Percentiles rank a stretch among this genome's conserved stretches.
Conservation (phyloP, 345 rosid species). For the Iberis pinnata region DNA sequence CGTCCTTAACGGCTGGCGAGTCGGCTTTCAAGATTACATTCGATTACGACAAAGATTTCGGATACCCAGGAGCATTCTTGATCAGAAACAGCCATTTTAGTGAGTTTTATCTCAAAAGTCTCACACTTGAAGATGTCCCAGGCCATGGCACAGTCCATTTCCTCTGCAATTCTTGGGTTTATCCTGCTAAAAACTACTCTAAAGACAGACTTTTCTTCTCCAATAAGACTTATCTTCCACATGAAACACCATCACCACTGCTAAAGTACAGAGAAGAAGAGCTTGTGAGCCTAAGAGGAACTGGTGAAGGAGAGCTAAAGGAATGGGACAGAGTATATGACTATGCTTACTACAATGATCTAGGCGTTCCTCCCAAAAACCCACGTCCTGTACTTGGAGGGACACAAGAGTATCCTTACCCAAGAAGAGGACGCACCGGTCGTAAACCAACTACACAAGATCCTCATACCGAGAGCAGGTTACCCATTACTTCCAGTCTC, state of each 20-base stretch:
- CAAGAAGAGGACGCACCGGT: slow-evolving; percentile 85
- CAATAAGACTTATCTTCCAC: slow-evolving; percentile 79
- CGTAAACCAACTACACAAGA: slow-evolving; percentile 45
- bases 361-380: slow-evolving; percentile 47
- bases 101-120: slow-evolving; percentile 61
- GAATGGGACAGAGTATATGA: slow-evolving; percentile 83
- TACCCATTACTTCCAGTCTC: slow-evolving; percentile 33
- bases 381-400: slow-evolving; percentile 84
- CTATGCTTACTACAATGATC: slow-evolving; percentile 75
- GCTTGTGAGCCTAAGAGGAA: slow-evolving; percentile 55
- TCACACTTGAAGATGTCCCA: slow-evolving; percentile 67
- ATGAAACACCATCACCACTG: slow-evolving; percentile 50
- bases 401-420: slow-evolving; percentile 58
- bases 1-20: slow-evolving; percentile 40
- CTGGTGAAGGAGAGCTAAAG: slow-evolving; percentile 56
- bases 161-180: slow-evolving; percentile 85
- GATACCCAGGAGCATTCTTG: slow-evolving; percentile 62
- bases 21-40: slow-evolving; percentile 43
- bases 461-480: slow-evolving; percentile 51
- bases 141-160: slow-evolving; percentile 61
- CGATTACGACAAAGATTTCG: slow-evolving; percentile 50
- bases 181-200: slow-evolving; percentile 44
- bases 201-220: slow-evolving; percentile 67
- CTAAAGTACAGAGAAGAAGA: slow-evolving; percentile 59
- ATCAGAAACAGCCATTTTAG: slow-evolving; percentile 50